Conservation (phyloP, 2,329 filamentous ascomycete genomes). For the Fusarium phyllophilum region DNA sequence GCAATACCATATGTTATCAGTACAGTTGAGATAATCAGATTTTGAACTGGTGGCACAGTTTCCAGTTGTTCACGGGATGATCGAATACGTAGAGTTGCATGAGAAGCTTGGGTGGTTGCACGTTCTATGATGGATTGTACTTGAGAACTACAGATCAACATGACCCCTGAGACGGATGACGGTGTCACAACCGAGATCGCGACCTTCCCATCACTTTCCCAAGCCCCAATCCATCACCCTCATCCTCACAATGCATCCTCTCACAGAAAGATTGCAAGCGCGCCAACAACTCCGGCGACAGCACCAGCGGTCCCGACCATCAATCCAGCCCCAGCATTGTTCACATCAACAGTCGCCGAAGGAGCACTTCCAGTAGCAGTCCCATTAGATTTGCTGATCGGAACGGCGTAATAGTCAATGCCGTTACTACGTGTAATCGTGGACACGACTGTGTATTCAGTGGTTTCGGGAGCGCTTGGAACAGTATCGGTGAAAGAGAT, state of each 20-base stretch:
- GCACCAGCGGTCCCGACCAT: neutral
- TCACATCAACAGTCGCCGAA: neutral
- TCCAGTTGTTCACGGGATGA: neutral
- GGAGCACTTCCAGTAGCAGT: neutral
- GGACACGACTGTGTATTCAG: neutral
- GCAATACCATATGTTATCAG: neutral
- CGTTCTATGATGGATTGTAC: neutral
- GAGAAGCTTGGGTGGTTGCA: neutral
- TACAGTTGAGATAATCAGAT: neutral
- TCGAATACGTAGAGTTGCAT: fast-evolving
- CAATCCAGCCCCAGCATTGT: neutral
- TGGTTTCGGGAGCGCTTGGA: neutral
- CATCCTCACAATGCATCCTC: fast-evolving
- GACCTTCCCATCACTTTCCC: fast-evolving
- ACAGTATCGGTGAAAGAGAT: neutral
- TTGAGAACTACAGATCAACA: neutral
- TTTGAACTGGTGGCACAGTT: neutral
- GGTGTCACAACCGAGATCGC: no score
- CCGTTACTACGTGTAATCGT: neutral
- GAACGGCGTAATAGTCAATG: neutral
- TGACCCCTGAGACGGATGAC: no score
- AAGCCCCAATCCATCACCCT: neutral
- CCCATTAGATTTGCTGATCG: neutral
- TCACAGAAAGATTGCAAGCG: neutral
- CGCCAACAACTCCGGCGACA: neutral